Evolutionary conservation across 208 protist genomes (phyloP), one percentile per base, ranked within the genome.

Genomic region (Acanthamoeba healyi): DNA sequence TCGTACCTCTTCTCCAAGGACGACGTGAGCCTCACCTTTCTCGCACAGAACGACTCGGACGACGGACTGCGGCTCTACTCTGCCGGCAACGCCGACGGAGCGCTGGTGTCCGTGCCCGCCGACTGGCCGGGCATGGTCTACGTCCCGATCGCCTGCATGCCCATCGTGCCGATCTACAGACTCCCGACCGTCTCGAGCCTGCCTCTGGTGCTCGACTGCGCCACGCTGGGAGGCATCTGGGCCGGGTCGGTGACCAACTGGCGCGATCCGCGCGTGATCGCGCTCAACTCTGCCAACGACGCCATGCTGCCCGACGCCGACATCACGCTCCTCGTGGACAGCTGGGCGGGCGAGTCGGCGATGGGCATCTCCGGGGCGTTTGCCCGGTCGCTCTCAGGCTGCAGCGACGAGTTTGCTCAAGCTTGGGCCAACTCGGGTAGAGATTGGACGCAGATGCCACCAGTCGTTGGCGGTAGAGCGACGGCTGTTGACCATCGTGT

Each of bases 51-150:
- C n/a, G 36, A 42, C 65, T 42, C 65, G 9, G 65, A 34, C 36
- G n/a, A 3, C 36, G 65, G 65, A 3, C 65, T 74, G 65, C 17
- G 36, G n/a, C n/a, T 74, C 32, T 74, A 74, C 65, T 74, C 65
- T 3, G 36, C 4, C 12, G 65, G 65, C 26, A 74, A 74, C 12
- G 65, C 65, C 29, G 65, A 74, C 36, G 65, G 65, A 3, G 65
- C 65, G 36, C 5, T 74, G 24, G 32, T 42, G 17, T 74, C 36
- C 24, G 32, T 74, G n/a, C 65, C 65, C 2, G 65, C 36, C 32
- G 10, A 34, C 4, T 74, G 65, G 65, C 65, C 65, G 65, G 65
- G 65, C n/a, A 74, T 74, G 65, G 65, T 74, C 65, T 74, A 74
- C 65, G 17, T 74, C 9, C 65, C 65, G 29, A 74, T 74, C 26